phyloP scores from a whole-genome alignment of 495 filamentous ascomycete genomes.

The Rusavskia elegans region DNA sequence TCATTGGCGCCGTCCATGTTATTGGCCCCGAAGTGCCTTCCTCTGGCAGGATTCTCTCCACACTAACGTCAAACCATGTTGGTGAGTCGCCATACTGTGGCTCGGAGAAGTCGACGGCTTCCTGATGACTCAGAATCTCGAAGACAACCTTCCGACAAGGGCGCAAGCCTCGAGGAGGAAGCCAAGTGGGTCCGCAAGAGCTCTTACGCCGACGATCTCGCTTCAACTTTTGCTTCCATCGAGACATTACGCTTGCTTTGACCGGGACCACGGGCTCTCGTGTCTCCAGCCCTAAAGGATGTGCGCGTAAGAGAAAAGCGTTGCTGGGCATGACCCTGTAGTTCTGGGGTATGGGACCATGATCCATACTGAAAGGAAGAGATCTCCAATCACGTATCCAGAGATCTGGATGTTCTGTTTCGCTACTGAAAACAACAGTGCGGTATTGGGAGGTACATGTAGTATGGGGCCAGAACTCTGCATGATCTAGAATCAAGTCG shows the following conservation, averaged over 20 bases:
- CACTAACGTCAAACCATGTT: constrained; percentile 55
- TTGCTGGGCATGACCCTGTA: not conserved
- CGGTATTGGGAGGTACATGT: constrained; percentile 10
- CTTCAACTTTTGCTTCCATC: not conserved
- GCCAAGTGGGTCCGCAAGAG: constrained; percentile 3
- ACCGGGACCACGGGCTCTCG: not conserved
- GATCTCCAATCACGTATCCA: not conserved
- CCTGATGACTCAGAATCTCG: constrained; percentile 3
- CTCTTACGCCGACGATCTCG: not conserved
- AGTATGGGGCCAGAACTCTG: constrained; percentile 55
- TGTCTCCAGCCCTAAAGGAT: not conserved
- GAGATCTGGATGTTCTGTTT: not conserved
- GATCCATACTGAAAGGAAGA: not conserved
- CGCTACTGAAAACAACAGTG: constrained; percentile 5
- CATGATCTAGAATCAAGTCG: constrained; percentile 49
- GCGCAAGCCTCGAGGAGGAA: constrained; percentile 23
- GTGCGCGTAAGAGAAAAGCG: not conserved
- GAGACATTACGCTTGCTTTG: not conserved
- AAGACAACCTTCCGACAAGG: constrained; percentile 24
- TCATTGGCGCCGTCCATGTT: not conserved
- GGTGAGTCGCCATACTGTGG: constrained; percentile 32
- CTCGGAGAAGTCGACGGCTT: not conserved
- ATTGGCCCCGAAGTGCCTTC: not conserved
- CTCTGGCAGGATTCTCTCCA: constrained; percentile 5
- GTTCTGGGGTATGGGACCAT: not conserved